Evolutionary conservation across 2,329 filamentous ascomycete species (phyloP), one percentile per base, ranked within the genome.

Genomic region (Scortechinia acanthostroma): DNA sequence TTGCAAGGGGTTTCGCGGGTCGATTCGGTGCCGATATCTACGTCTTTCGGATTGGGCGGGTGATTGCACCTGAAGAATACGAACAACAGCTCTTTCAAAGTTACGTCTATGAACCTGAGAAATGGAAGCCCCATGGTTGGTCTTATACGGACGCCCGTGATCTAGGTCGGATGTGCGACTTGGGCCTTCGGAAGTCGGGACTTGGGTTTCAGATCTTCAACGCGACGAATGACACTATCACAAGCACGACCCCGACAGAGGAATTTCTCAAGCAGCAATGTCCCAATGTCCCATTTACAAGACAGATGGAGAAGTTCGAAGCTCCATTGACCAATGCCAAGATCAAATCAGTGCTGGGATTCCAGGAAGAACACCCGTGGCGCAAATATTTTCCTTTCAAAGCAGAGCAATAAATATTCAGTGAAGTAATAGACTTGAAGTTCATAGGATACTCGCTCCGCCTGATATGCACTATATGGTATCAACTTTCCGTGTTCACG

Each of bases 181-280:
- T 74, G 5, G 70, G 65, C 16, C 65, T 82, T 3, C 51, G 68
- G 48, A 74, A 70, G 50, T 66, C 69, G 53, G 76, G 74, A 0
- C 53, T 83, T 6, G 78, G 78, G 0, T 83, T 79, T 51, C 76
- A 83, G 53, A 61, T 82, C 0, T 83, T 83, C 58, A 83, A 83
- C 53, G 78, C 77, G 2, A 79, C 76, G 0, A 83, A 83, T 52
- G 70, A 79, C 52, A 74, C 68, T 2, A 81, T 81, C 43, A 83
- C 77, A 0, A 72, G 72, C 3, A 68, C 63, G 5, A 57, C 65
- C 19, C 70, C 73, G 1, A 79, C 76, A 0, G 61, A 60, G 37
- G 65, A 74, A 46, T 77, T 80, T 47, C 52, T 82, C 45, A 61
- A 68, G 52, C 64, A 70, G 52, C 59, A 59, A 6, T 71, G 65